Base-by-base conservation (phyloP, 2,329 filamentous ascomycete genomes). In the Dactylellina sp. region DNA sequence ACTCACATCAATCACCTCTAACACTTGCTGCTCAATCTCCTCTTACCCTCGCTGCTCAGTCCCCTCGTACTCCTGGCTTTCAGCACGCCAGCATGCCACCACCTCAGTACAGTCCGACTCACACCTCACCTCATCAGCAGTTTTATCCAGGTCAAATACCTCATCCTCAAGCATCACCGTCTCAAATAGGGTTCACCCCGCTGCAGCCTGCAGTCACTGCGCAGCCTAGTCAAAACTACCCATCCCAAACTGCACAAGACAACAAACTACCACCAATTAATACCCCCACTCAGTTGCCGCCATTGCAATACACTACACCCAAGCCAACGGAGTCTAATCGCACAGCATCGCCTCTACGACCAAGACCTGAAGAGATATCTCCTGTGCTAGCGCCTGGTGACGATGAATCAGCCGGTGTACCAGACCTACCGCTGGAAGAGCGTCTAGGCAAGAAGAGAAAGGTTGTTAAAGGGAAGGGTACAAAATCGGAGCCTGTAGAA, bases 41-140 rank as follows among this genome's bases (percentile, higher is more conserved):
- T n/a, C n/a, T n/a, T n/a, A n/a, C n/a, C n/a, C n/a, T n/a, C n/a
- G n/a, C n/a, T n/a, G n/a, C n/a, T n/a, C n/a, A n/a, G n/a, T 71
- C 66, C 2, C 66, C 68, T 5, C 52, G 68, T 14, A 65, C 66
- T 25, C 66, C 68, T 65, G 60, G 60, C 0, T 72, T 72, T 24
- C 60, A 50, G 9, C 68, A 72, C n/a, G 35, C n/a, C n/a, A 53
- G 20, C 7, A 72, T 72, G 68, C 68, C 68, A 32, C 68, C 68
- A n/a, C 68, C 68, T 7, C 68, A 72, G 42, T 72, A 65, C 39
- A 72, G 68, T n/a, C 68, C 68, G n/a, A 65, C 60, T 9, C 68
- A 72, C 18, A 18, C 64, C 24, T 44, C 55, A 35, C 32, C 63
- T 18, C 53, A 47, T 18, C 53, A 59, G 12, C 18, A 35, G 20